These are phyloP conservation scores for Heritiera fomes DNA, from an alignment of 345 rosid species.

Conservation along the genomic window DNA sequence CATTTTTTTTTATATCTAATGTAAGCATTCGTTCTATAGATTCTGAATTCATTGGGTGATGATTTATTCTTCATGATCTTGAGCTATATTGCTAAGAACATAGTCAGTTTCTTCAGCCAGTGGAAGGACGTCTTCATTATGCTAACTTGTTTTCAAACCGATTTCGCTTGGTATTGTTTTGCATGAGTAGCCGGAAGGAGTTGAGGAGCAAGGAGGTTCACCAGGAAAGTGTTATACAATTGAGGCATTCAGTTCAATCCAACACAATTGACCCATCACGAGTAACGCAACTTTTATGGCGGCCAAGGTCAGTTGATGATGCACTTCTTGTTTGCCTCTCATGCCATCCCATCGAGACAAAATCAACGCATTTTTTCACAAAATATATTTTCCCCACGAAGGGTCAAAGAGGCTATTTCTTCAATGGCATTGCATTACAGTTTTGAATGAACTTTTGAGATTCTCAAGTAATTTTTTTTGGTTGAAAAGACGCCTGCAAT, in stretches of 20 bases:
- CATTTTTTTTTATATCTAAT: neutral
- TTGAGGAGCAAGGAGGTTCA: slow-evolving; percentile 49
- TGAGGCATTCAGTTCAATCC: slow-evolving; percentile 34
- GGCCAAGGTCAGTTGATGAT: slow-evolving; percentile 85
- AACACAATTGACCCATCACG: slow-evolving; percentile 57
- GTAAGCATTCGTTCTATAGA: neutral
- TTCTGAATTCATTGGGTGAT: neutral
- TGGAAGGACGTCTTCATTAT: neutral
- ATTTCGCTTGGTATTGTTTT: slow-evolving; percentile 5
- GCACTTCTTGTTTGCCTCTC: slow-evolving; percentile 9
- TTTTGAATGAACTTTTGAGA: neutral
- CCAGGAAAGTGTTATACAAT: slow-evolving; percentile 18
- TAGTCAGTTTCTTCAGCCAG: neutral
- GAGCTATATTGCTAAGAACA: neutral
- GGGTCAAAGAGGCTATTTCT: neutral
- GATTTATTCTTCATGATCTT: neutral
- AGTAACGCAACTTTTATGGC: slow-evolving; percentile 76
- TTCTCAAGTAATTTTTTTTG: slow-evolving; percentile 3
- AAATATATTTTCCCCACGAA: neutral
- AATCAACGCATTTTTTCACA: neutral
- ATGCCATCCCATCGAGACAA: neutral
- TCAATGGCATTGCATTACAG: neutral
- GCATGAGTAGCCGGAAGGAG: slow-evolving; percentile 60
- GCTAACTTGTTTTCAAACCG: neutral
- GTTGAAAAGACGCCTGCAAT: neutral